Base-by-base conservation (phyloP, 2,329 filamentous ascomycete genomes). In the Trichoderma hamatum region DNA sequence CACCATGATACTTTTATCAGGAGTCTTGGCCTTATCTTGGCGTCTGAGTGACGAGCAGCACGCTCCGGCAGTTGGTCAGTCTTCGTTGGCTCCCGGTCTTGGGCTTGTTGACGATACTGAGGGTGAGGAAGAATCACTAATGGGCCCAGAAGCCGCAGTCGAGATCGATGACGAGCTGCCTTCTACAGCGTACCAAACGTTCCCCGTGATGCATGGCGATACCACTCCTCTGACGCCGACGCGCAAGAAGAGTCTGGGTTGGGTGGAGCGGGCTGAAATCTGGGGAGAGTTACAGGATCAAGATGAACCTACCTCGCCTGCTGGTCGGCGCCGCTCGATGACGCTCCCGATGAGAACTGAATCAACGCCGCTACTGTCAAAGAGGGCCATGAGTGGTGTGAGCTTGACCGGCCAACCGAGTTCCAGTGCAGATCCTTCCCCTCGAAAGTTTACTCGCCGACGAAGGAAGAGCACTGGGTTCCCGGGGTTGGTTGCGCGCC, bases 21-120 rank as follows among this genome's bases (percentile, higher is more conserved):
- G 96, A 54, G 96, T 99, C 2, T 84, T 98, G 19, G 94, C 94
- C 51, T 84, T 99, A 3, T 97, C 94, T 39, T 98, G 96, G 95
- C 90, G 96, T 70, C 86, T 99, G 68, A 93, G 92, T 77, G 92
- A 95, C 75, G 90, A 91, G 73, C 89, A 90, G 74, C 87, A 85
- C 72, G 85, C 84, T 51, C 89, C 86, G 3, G 85, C 81, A 36
- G 85, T 86, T 58, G 84, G 86, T 2, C 86, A 89, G 77, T 93
- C 91, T 0, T 89, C 89, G 1, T 85, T 97, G 24, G 89, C 93
- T 0, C 94, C 94, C 1, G 94, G 94, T 5, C 86, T 97, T 69
- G 94, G 93, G 34, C 86, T 96, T 26, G 85, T 96, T 49, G 91
- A 94, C 69, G 89, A 91, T 64, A 88, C 87, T 1, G 83, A 88